Evolutionary conservation across 1,139 yeast species (phyloP).

Genomic region (Hemisphaericaspora xylofermentans): DNA sequence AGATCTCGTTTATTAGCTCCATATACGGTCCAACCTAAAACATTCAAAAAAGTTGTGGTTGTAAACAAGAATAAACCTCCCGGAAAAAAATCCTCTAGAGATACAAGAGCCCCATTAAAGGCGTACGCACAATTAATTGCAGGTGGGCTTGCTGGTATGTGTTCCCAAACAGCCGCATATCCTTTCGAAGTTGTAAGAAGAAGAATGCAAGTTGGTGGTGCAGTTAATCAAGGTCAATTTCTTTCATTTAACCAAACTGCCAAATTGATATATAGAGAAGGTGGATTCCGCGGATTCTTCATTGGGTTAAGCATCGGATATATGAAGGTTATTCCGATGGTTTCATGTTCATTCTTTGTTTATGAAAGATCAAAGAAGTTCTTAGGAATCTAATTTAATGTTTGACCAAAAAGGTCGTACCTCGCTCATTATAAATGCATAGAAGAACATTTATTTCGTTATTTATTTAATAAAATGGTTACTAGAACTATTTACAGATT

Average conservation of each 20-base stretch:
- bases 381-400: constrained; percentile 50
- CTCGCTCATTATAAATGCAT: no score
- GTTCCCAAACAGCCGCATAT: constrained; percentile 94
- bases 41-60: constrained; percentile 1
- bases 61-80: constrained; percentile 7
- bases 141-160: constrained; percentile 94
- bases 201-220: constrained; percentile 94
- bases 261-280: constrained; percentile 60
- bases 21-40: constrained; percentile 49
- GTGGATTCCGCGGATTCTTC: constrained; percentile 83
- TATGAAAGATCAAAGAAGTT: constrained; percentile 80
- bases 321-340: constrained; percentile 94
- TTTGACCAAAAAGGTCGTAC: not conserved
- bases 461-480: constrained; percentile 1
- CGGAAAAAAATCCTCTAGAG: constrained; percentile 38
- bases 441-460: not conserved
- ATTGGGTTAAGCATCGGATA: constrained; percentile 95
- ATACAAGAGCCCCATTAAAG: constrained; percentile 62
- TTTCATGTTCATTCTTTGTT: constrained; percentile 91
- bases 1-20: constrained; percentile 54
- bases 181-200: constrained; percentile 95
- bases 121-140: constrained; percentile 93
- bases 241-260: constrained; percentile 54
- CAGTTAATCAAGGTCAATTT: constrained; percentile 61
- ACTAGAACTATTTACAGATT: not conserved